Conservation (phyloP, 1,284 basidiomycete genomes). For the Coniferiporia weirii region DNA sequence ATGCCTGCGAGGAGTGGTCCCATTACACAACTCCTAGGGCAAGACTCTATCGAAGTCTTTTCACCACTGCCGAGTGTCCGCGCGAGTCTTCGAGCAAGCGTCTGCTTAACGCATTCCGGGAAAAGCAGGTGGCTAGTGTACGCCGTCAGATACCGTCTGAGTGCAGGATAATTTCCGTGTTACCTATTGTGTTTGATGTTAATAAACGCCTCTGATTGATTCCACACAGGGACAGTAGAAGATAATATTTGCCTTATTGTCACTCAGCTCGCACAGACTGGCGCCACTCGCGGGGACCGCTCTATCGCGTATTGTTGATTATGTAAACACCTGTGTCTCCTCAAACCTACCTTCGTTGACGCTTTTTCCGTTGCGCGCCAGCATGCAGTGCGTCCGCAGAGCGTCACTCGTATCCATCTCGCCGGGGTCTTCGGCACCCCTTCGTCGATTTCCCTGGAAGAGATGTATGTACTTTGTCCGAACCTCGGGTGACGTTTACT, state of each 20-base stretch:
- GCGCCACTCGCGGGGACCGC: neutral
- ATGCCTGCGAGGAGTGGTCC: conserved; percentile 28
- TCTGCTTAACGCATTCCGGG: neutral
- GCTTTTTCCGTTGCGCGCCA: neutral
- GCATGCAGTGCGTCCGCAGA: conserved; percentile 1
- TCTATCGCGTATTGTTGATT: neutral
- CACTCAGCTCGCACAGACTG: neutral
- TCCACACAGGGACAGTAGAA: too few relatives aligned
- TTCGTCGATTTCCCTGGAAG: too few relatives aligned
- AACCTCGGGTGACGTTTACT: neutral
- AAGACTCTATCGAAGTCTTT: neutral
- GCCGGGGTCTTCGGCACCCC: neutral
- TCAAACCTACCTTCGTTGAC: neutral
- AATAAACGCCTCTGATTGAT: too few relatives aligned
- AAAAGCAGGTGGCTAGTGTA: neutral
- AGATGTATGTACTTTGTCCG: neutral
- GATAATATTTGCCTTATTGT: neutral
- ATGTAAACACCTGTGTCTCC: neutral
- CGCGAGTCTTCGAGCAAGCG: neutral
- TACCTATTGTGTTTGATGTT: too few relatives aligned
- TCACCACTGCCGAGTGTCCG: neutral
- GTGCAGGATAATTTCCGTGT: neutral
- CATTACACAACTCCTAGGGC: neutral
- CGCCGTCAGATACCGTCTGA: neutral
- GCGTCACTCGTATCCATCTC: neutral